Conservation (phyloP, 2,329 filamentous ascomycete species). For the Raffaelea albimanens region DNA sequence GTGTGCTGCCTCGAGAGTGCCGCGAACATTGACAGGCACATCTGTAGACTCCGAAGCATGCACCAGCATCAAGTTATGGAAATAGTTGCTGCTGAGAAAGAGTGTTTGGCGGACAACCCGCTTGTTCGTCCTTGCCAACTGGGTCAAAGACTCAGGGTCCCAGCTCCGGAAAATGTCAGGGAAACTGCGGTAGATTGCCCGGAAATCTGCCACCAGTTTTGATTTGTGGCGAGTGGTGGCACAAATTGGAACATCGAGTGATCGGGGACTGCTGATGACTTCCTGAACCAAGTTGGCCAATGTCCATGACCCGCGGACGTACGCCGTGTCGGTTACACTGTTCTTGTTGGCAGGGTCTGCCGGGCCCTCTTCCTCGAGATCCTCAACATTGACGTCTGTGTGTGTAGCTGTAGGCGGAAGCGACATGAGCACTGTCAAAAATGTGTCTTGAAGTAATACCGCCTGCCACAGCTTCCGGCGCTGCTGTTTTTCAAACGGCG, state of each 20-base stretch:
- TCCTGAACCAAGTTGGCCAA: slow-evolving; percentile 71
- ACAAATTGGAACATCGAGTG: slow-evolving; percentile 63
- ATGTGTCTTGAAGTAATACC: slow-evolving; percentile 71
- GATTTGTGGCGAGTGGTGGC: slow-evolving; percentile 59
- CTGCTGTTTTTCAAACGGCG: slow-evolving; percentile 65
- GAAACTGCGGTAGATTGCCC: slow-evolving; percentile 62
- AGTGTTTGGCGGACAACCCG: slow-evolving; percentile 64
- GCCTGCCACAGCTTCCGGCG: slow-evolving; percentile 76
- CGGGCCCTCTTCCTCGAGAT: slow-evolving; percentile 53
- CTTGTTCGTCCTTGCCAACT: slow-evolving; percentile 49
- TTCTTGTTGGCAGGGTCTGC: slow-evolving; percentile 38
- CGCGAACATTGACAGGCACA: slow-evolving; percentile 56
- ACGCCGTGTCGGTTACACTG: slow-evolving; percentile 57
- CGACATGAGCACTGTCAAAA: slow-evolving; percentile 67
- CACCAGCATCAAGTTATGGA: slow-evolving; percentile 72
- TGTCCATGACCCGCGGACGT: slow-evolving; percentile 69
- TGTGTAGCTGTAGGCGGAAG: slow-evolving; percentile 71
- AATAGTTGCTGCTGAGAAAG: slow-evolving; percentile 74
- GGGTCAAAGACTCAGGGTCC: slow-evolving; percentile 49
- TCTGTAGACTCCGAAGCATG: slow-evolving; percentile 60
- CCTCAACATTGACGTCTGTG: slow-evolving; percentile 69
- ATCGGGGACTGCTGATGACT: slow-evolving; percentile 64
- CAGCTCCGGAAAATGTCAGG: slow-evolving; percentile 61
- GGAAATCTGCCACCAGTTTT: slow-evolving; percentile 60
- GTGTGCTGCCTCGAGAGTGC: slow-evolving; percentile 65